Conservation (phyloP, 352 stramenopile species). For the Globisporangium spiculum region DNA sequence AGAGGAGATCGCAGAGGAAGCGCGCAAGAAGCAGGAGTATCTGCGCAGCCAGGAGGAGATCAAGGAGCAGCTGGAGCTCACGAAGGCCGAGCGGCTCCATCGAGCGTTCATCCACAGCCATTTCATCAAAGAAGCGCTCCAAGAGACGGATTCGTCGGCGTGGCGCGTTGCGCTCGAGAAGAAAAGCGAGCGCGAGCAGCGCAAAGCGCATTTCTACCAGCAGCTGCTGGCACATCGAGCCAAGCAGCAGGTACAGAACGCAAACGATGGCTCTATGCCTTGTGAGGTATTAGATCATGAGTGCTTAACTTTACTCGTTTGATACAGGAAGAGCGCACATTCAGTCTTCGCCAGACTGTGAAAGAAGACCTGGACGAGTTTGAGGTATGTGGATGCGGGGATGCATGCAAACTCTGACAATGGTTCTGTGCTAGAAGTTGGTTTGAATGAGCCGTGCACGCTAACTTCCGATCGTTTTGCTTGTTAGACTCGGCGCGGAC, state of each 20-base stretch:
- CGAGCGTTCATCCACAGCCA: slow-evolving; percentile 62
- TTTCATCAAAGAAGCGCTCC: slow-evolving; percentile 68
- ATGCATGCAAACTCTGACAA: neutral
- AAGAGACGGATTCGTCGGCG: slow-evolving; percentile 65
- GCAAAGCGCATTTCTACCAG: slow-evolving; percentile 52
- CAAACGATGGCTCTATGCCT: no score
- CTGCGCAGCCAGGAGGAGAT: slow-evolving; percentile 28
- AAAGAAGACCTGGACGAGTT: slow-evolving; percentile 55
- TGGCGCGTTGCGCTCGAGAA: slow-evolving; percentile 62
- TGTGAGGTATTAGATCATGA: neutral
- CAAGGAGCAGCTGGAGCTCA: slow-evolving; percentile 42
- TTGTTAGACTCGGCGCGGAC: slow-evolving; percentile 10
- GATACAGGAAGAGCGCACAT: slow-evolving; percentile 37
- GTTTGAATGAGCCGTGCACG: neutral
- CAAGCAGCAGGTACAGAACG: slow-evolving; percentile 32
- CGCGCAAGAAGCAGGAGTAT: slow-evolving; percentile 27
- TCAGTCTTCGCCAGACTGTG: slow-evolving; percentile 53
- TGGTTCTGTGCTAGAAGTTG: neutral
- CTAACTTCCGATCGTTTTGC: neutral
- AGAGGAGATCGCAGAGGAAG: slow-evolving; percentile 36
- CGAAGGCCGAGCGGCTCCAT: slow-evolving; percentile 69
- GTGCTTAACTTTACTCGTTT: neutral
- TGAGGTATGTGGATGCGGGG: slow-evolving; percentile 27
- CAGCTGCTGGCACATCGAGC: slow-evolving; percentile 42
- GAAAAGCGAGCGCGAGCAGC: slow-evolving; percentile 56